Percentiles rank a stretch among this genome's conserved stretches.
Evolutionary conservation across 176 grass and related monocot genomes (phyloP).

Genomic region (Oropetium thomaeum): DNA sequence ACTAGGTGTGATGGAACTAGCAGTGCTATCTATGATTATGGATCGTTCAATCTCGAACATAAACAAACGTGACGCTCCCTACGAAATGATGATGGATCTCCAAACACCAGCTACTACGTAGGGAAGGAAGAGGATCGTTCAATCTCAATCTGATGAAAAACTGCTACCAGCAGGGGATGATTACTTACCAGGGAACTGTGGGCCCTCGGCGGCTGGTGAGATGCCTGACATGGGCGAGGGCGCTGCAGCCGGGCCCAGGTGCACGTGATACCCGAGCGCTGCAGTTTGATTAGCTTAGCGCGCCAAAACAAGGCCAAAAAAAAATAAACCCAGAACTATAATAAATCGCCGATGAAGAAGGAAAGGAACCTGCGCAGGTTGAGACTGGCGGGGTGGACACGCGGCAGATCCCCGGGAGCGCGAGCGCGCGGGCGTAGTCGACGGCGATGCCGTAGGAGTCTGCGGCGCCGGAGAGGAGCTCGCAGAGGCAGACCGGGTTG

Average conservation of each 20-base stretch:
- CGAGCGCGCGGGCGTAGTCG: conserved; percentile 67
- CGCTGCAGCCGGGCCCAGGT: conserved; percentile 38
- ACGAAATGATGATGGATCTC: too few relatives aligned
- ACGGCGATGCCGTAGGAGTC: conserved; percentile 70
- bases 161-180: too few relatives aligned
- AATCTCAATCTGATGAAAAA: too few relatives aligned
- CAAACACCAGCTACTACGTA: too few relatives aligned
- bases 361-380: conserved; percentile 49
- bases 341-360: background rate
- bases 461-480: conserved; percentile 70
- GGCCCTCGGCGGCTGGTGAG: conserved; percentile 23
- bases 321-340: too few relatives aligned
- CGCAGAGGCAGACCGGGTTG: conserved; percentile 80
- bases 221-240: conserved; percentile 29
- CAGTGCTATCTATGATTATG: too few relatives aligned
- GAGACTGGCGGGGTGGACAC: conserved; percentile 55
- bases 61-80: too few relatives aligned
- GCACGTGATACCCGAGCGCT: conserved; percentile 55
- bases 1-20: too few relatives aligned
- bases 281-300: background rate
- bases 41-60: too few relatives aligned
- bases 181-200: conserved; percentile 53
- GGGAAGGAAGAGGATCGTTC: too few relatives aligned
- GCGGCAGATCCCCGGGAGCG: conserved; percentile 72
- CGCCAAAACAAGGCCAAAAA: background rate